A percentile compares a stretch with the other conserved stretches of the same genome.
Evolutionary conservation across 116 monocot species (phyloP).

Genomic region (Papilionanthe hybrid): DNA sequence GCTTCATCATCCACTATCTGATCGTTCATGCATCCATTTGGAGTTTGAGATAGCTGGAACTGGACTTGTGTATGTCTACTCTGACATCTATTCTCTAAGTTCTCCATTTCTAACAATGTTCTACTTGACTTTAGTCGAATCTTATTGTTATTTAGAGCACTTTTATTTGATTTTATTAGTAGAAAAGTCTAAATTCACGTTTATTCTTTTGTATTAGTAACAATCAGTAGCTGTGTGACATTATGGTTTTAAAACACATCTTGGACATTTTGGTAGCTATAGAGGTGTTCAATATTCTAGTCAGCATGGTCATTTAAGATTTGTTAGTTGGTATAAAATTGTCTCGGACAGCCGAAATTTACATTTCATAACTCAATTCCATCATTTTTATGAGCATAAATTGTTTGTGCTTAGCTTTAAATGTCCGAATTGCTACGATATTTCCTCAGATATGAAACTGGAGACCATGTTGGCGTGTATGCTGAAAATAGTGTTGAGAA

Average conservation of each 20-base stretch:
- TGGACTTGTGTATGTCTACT: slow-evolving; percentile 54
- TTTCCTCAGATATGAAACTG: slow-evolving; percentile 69
- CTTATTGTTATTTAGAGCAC: neutral
- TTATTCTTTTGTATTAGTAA: too few relatives aligned
- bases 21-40: slow-evolving; percentile 81
- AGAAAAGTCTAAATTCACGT: too few relatives aligned
- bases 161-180: neutral
- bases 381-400: neutral
- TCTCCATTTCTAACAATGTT: neutral
- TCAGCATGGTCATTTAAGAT: neutral
- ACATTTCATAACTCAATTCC: neutral
- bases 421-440: slow-evolving; percentile 1
- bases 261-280: neutral
- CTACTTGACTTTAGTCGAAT: neutral
- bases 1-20: slow-evolving; percentile 76
- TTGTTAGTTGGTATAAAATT: neutral
- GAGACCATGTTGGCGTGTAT: slow-evolving; percentile 81
- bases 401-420: neutral
- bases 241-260: neutral
- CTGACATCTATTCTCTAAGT: neutral
- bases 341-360: neutral
- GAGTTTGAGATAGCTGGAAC: slow-evolving; percentile 86
- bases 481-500: slow-evolving; percentile 62
- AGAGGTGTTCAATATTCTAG: neutral
- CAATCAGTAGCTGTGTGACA: neutral